Evolutionary conservation across 1,139 yeast genomes (phyloP), one percentile per base, ranked within the genome.

Genomic region (Candida sanyaensis): DNA sequence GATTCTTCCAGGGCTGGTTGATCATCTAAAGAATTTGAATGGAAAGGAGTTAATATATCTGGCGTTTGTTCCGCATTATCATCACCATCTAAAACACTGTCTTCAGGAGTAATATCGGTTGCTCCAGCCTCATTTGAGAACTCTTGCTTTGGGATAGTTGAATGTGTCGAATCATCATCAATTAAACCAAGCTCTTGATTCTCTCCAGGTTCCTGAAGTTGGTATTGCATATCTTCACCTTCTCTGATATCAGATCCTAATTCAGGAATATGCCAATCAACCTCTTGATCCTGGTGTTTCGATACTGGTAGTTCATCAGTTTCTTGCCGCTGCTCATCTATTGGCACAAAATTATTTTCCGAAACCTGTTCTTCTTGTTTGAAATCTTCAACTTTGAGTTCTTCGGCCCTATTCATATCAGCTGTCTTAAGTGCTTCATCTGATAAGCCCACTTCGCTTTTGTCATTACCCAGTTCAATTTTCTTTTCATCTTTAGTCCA

Each of bases 201-300:
- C 10, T 30, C 37, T 11, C 24, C 12, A 23, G 40, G 31, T 4
- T 10, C 12, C 32, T 10, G 33, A 9, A n/a, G 23, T 1, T 26
- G 12, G 3, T 10, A 12, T 7, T 30, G 12, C 24, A 17, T 23
- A 6, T 30, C 31, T 3, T 36, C 37, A 31, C 36, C 36, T 27
- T 37, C 44, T 36, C 30, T 34, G 29, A 41, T 4, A 5, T 43
- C 44, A 30, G 26, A 41, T 32, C 37, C 44, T 11, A 26, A 29
- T 2, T 37, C 42, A n/a, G 38, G 40, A 8, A 31, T 8, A 17
- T 42, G 28, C 44, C 40, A 36, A 12, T 42, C 40, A 11, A 27
- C 33, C 11, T 24, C 30, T 17, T n/a, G 21, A 11, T 41, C 43
- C 4, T 8, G 8, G n/a, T 32, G 12, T 36, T 17, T 17, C 3